These are phyloP conservation scores for Paramecium sonneborni DNA, from an alignment of 73 alveolate genomes.

Conservation along the genomic window DNA sequence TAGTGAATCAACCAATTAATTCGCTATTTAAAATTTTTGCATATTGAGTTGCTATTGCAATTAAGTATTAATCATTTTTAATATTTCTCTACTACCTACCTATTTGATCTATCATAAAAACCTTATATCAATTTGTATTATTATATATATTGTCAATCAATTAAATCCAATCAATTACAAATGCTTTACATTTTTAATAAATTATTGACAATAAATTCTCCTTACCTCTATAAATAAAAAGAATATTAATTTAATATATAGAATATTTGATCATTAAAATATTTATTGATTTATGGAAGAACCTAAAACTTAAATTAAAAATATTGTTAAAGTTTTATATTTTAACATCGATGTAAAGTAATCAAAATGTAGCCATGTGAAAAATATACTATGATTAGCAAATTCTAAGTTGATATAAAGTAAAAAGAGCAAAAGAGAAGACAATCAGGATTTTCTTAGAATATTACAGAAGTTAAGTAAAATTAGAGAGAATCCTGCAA, in stretches of 20 bases:
- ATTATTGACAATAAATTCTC: no score
- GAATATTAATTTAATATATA: no score
- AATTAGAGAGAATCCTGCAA: slow-evolving; percentile 88
- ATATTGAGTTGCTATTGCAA: neutral
- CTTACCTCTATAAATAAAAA: no score
- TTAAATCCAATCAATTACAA: no score
- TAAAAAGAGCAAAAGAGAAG: slow-evolving; percentile 93
- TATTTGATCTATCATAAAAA: slow-evolving; percentile 1
- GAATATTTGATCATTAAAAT: no score
- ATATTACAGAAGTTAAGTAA: slow-evolving; percentile 92
- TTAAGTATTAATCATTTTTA: neutral
- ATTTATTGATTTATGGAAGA: no score
- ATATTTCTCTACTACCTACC: neutral
- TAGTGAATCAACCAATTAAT: neutral
- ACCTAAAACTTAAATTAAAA: slow-evolving; percentile 88
- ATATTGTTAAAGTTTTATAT: slow-evolving; percentile 91
- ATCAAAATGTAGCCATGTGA: slow-evolving; percentile 90
- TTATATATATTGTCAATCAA: no score
- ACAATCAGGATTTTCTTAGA: slow-evolving; percentile 87
- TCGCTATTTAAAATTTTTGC: neutral
- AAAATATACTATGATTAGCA: slow-evolving; percentile 88
- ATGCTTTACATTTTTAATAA: no score
- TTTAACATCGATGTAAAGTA: slow-evolving; percentile 95
- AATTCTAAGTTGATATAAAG: slow-evolving; percentile 91
- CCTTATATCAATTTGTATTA: no score